These are phyloP conservation scores for Chalciporus piperatus DNA, from an alignment of 768 basidiomycete genomes.

Conservation along the genomic window DNA sequence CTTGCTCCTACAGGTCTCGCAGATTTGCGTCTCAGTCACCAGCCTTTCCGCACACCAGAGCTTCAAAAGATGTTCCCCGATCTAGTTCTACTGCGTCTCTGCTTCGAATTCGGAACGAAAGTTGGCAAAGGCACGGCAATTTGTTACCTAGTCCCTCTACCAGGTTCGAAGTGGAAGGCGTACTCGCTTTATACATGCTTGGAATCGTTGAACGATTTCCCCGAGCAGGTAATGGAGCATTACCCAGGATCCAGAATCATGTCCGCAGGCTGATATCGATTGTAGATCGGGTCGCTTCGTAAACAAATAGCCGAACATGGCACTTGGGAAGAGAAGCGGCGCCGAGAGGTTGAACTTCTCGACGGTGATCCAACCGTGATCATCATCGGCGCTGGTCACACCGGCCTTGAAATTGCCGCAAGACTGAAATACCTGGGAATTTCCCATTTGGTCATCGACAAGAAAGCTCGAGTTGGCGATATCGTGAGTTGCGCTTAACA, in stretches of 20 bases:
- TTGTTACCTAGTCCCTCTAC: slow-evolving; percentile 49
- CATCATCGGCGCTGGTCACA: slow-evolving; percentile 64
- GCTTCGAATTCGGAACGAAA: slow-evolving; percentile 53
- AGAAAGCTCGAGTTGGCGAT: slow-evolving; percentile 50
- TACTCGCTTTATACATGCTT: slow-evolving; percentile 59
- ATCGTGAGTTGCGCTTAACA: slow-evolving; percentile 18
- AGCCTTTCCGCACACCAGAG: slow-evolving; percentile 24
- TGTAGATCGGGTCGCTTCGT: slow-evolving; percentile 40
- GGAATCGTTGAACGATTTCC: slow-evolving; percentile 53
- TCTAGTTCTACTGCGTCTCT: slow-evolving; percentile 52
- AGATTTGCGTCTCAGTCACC: slow-evolving; percentile 18
- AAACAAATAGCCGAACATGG: slow-evolving; percentile 45
- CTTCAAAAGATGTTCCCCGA: slow-evolving; percentile 49
- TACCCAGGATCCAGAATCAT: neutral
- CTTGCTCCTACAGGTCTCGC: slow-evolving; percentile 26
- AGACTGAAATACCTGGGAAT: slow-evolving; percentile 62
- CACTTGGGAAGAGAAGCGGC: slow-evolving; percentile 50
- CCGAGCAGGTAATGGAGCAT: slow-evolving; percentile 38
- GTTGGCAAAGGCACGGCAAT: slow-evolving; percentile 52
- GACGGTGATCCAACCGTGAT: slow-evolving; percentile 56
- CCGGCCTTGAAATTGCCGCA: slow-evolving; percentile 63
- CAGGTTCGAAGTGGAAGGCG: slow-evolving; percentile 52
- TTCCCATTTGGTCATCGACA: slow-evolving; percentile 54
- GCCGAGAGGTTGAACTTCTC: slow-evolving; percentile 42
- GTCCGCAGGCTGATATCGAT: neutral